Base-by-base conservation (phyloP, 306 rosid species). In the Luffa acutangula region DNA sequence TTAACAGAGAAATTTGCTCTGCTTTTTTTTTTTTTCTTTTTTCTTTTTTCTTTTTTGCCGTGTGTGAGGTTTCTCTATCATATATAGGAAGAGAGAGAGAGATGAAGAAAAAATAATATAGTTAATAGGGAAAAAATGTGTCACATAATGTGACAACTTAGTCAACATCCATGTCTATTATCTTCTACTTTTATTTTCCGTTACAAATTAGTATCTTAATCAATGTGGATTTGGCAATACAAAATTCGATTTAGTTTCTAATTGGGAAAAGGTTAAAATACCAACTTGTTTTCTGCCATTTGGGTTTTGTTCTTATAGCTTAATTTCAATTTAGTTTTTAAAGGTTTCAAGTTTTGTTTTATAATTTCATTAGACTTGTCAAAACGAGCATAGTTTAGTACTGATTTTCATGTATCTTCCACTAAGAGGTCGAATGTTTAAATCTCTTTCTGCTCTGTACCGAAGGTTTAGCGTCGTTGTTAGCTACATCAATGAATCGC, bases 111-210 rank as follows among this genome's bases (percentile, higher is more conserved):
- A 12, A 45, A 72, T 48, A 20, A 43, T 43, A 20, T 48, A 72
- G 15, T 72, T 48, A 72, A 46, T 72, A 5, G 12, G 14, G 58
- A 21, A 2, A 71, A 9, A 31, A 71, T 46, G 13, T 46, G 77
- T 72, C 77, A 72, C 59, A 72, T 72, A 71, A 73, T 49, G 76
- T 71, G 77, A 73, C 77, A 49, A 73, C 59, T 73, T 72, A 12
- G 59, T 72, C 59, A 48, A 72, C 77, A 72, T 72, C 77, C 57
- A 48, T 72, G 56, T 72, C 21, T 14, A 46, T 72, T 72, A 21
- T 72, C 57, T 20, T 53, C 33, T 41, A 41, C 25, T 71, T 13
- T 45, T 14, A 7, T 70, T 43, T 71, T 71, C 57, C 56, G 9
- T 70, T 70, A 41, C 75, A 69, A 41, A 41, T 69, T 69, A 43